phyloP scores from a whole-genome alignment of 2,329 filamentous ascomycete species.

The Trichoderma harzianum region DNA sequence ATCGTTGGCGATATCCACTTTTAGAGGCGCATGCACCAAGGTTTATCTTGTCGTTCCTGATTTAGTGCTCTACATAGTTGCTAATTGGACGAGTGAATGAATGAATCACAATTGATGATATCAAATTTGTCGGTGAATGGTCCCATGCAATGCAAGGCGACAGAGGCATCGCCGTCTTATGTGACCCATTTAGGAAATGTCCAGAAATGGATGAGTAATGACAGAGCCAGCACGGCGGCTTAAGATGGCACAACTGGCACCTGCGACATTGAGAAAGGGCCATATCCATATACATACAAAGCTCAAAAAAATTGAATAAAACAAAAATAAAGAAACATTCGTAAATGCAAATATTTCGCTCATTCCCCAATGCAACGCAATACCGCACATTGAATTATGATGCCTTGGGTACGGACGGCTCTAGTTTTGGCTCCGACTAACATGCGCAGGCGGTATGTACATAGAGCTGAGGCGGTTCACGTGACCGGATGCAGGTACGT shows the following conservation, averaged over 20 bases:
- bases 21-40: neutral
- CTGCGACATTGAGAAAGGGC: neutral
- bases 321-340: neutral
- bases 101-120: neutral
- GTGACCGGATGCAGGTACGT: conserved; percentile 24
- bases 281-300: neutral
- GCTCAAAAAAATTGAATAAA: neutral
- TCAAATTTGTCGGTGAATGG: neutral
- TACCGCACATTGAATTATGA: neutral
- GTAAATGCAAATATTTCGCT: neutral
- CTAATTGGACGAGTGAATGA: neutral
- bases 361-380: neutral
- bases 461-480: conserved; percentile 22
- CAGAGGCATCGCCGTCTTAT: neutral
- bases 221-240: neutral
- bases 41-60: neutral
- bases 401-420: neutral
- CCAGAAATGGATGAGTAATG: neutral
- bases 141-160: neutral
- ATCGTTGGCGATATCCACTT: conserved; percentile 18
- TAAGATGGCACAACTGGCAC: neutral
- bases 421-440: conserved; percentile 12
- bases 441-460: neutral
- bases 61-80: neutral
- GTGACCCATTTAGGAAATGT: neutral